Evolutionary conservation across 2,329 filamentous ascomycete species (phyloP).

Genomic region (Lachnellula suecica): DNA sequence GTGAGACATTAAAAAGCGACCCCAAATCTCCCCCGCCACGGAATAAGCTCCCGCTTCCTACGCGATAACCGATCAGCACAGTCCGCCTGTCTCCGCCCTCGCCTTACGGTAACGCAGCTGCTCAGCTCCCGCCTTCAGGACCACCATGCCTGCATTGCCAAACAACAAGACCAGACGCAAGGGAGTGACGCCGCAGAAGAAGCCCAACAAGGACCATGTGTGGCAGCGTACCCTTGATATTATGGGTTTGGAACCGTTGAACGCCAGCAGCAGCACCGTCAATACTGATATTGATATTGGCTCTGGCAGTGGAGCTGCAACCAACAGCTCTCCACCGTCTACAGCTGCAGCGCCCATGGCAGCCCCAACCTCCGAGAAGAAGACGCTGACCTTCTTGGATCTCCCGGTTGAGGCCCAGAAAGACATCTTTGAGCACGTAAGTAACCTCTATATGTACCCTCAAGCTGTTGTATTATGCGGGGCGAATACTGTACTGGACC

Average conservation of each 20-base stretch:
- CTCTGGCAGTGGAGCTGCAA: neutral
- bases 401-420: slow-evolving; percentile 33
- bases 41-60: too few species aligned
- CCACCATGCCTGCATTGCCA: slow-evolving; percentile 16
- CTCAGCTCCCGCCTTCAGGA: neutral
- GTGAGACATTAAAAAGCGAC: too few species aligned
- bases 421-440: slow-evolving; percentile 33
- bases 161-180: slow-evolving; percentile 10
- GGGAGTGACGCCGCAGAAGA: slow-evolving; percentile 11
- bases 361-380: neutral
- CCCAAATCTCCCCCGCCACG: too few species aligned
- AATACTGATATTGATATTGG: too few species aligned
- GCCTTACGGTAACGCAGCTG: neutral
- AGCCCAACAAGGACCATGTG: slow-evolving; percentile 10
- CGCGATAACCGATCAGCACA: too few species aligned
- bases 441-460: slow-evolving; percentile 7
- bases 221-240: slow-evolving; percentile 13
- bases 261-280: neutral
- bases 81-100: neutral
- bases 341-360: neutral
- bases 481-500: neutral
- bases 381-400: slow-evolving; percentile 18
- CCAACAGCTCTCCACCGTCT: slow-evolving; percentile 3
- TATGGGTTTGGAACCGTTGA: slow-evolving; percentile 19
- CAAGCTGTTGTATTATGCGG: neutral